Evolutionary conservation across 306 rosid species (phyloP).

Genomic region (Hippophae rhamnoides): DNA sequence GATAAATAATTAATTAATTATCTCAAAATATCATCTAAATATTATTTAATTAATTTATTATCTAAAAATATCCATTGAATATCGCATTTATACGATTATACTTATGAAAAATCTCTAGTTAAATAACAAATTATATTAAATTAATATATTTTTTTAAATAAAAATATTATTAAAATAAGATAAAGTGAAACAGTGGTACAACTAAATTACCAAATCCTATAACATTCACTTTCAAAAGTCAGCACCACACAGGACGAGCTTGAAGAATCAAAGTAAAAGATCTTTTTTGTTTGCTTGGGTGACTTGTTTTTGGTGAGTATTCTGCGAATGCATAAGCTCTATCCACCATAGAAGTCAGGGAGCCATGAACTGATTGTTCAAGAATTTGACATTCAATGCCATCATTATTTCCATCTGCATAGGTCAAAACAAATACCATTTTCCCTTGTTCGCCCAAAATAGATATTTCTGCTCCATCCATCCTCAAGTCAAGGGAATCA

Average conservation of each 20-base stretch:
- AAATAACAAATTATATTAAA: too few relatives aligned
- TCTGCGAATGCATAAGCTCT: slow-evolving; percentile 53
- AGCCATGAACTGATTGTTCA: slow-evolving; percentile 40
- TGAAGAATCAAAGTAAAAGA: slow-evolving; percentile 36
- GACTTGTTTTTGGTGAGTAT: slow-evolving; percentile 46
- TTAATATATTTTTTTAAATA: too few relatives aligned
- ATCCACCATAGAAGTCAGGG: slow-evolving; percentile 47
- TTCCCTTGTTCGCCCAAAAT: slow-evolving; percentile 65
- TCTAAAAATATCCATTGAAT: too few relatives aligned
- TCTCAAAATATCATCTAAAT: too few relatives aligned
- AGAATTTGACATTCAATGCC: slow-evolving; percentile 33
- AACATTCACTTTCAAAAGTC: too few relatives aligned
- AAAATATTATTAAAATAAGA: too few relatives aligned
- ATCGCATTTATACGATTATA: too few relatives aligned
- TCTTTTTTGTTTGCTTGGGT: slow-evolving; percentile 44
- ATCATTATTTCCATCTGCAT: slow-evolving; percentile 21
- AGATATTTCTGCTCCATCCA: slow-evolving; percentile 56
- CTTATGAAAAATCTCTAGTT: too few relatives aligned
- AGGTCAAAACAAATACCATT: slow-evolving; percentile 39
- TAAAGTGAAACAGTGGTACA: too few relatives aligned
- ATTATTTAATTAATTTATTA: too few relatives aligned
- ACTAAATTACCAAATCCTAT: too few relatives aligned
- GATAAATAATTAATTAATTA: too few relatives aligned
- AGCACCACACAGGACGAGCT: slow-evolving; percentile 22
- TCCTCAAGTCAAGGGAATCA: slow-evolving; percentile 45